Evolutionary conservation across 164 flowering plant species (phyloP).

Genomic region (Nymphaea thermarum): DNA sequence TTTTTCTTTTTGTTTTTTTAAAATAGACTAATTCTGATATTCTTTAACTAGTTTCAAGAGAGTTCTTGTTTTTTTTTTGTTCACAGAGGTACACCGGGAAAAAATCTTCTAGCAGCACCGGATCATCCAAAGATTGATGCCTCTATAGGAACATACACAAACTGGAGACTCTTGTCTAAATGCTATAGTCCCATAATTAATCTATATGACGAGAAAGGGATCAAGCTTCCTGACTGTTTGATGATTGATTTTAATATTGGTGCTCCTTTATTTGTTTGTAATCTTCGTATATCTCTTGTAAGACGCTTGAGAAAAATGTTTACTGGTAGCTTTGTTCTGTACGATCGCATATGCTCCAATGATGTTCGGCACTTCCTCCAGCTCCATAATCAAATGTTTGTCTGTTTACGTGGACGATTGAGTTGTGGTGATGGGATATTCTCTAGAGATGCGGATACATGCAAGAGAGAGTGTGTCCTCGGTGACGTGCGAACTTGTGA

Average conservation of each 20-base stretch:
- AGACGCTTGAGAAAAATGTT: not conserved
- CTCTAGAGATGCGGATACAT: too few relatives aligned
- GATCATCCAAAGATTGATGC: slow-evolving; percentile 26
- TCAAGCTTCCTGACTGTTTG: not conserved
- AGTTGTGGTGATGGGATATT: too few relatives aligned
- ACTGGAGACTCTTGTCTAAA: not conserved
- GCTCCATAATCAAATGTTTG: too few relatives aligned
- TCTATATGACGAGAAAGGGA: not conserved
- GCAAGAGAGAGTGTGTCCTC: too few relatives aligned
- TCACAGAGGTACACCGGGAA: slow-evolving; percentile 43
- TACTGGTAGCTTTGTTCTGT: too few relatives aligned
- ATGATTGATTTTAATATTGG: not conserved
- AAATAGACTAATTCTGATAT: not conserved
- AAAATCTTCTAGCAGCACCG: slow-evolving; percentile 23
- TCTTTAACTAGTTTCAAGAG: not conserved
- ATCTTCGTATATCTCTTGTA: not conserved
- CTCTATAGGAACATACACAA: not conserved
- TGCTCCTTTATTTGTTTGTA: not conserved
- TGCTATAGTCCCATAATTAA: not conserved
- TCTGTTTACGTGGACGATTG: too few relatives aligned
- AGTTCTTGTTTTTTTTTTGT: not conserved
- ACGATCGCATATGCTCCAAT: too few relatives aligned
- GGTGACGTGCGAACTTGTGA: too few relatives aligned
- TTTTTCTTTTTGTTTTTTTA: not conserved
- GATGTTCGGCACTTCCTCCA: too few relatives aligned